Conservation (phyloP, 345 rosid species). For the Lepidium sativum region DNA sequence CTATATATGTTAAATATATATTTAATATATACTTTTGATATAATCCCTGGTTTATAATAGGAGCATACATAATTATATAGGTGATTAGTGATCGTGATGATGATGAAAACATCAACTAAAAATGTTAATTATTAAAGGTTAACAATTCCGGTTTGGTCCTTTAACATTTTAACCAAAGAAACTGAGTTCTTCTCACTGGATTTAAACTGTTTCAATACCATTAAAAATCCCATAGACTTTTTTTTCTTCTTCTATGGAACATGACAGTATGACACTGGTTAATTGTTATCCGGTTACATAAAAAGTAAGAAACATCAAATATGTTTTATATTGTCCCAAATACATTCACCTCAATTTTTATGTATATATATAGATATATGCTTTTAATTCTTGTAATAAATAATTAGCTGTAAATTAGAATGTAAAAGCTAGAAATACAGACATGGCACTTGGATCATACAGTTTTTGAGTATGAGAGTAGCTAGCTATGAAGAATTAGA, state of each 20-base stretch:
- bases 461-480: too few species aligned
- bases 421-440: too few species aligned
- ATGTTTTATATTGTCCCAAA: not conserved
- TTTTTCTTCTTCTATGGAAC: too few species aligned
- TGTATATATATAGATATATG: too few species aligned
- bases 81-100: constrained; percentile 20
- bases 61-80: constrained; percentile 10
- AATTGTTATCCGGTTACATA: not conserved
- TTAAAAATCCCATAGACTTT: not conserved
- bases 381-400: too few species aligned
- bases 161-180: not conserved
- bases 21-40: not conserved
- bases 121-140: constrained; percentile 3
- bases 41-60: not conserved
- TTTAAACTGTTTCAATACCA: not conserved
- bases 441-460: too few species aligned
- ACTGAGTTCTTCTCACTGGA: not conserved
- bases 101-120: constrained; percentile 24
- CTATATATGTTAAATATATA: not conserved
- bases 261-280: too few species aligned
- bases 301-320: not conserved
- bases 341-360: too few species aligned
- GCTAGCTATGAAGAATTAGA: too few species aligned
- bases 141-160: not conserved
- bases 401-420: too few species aligned